Conservation (phyloP, 257 asterid genomes). For the Nicotiana tomentosiformis region DNA sequence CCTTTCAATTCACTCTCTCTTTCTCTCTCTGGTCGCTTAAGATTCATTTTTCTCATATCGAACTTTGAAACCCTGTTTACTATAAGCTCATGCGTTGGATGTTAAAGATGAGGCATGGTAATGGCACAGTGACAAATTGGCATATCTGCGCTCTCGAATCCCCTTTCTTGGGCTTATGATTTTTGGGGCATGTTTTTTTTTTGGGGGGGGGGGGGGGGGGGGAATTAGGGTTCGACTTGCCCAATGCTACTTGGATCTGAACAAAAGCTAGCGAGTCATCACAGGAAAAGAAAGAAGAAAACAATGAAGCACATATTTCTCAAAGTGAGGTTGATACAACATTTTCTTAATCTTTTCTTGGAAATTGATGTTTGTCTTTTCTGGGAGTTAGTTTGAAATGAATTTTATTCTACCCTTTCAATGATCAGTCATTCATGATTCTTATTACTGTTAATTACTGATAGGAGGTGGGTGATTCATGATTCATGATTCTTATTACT, state of each 20-base stretch:
- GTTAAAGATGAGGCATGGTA: neutral
- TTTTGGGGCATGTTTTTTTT: neutral
- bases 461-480: slow-evolving; percentile 97
- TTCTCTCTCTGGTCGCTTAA: neutral
- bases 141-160: neutral
- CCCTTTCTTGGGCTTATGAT: neutral
- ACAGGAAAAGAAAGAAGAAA: neutral
- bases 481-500: too few species aligned
- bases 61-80: neutral
- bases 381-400: neutral
- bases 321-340: neutral
- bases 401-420: neutral
- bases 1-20: neutral
- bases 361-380: neutral
- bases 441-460: slow-evolving; percentile 27
- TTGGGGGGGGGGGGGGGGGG: neutral
- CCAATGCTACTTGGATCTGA: neutral
- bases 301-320: neutral
- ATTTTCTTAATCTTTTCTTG: neutral
- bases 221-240: neutral
- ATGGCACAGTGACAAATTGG: neutral
- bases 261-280: neutral
- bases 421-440: slow-evolving; percentile 10
- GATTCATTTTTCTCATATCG: neutral
- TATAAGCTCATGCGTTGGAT: neutral